Evolutionary conservation across 257 asterid genomes (phyloP), one percentile per base, ranked within the genome.

Genomic region (Gynochthodes officinalis): DNA sequence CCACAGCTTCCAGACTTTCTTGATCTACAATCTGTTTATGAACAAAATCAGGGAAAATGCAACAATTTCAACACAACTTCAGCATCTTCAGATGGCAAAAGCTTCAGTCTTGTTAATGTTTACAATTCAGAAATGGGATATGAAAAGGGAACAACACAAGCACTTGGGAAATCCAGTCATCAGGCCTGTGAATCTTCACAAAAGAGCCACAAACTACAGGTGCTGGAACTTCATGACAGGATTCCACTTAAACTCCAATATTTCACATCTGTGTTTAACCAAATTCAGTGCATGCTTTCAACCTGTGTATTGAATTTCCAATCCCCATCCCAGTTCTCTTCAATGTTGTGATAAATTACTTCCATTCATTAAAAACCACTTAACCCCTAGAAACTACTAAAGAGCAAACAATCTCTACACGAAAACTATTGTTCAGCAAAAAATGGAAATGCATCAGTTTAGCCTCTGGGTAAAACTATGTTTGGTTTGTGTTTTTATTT

Each of bases 1-100:
- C 81, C 68, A 84, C 44, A 0, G 75, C 60, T 74, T 83, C 89
- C 87, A 91, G 70, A 73, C 80, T 85, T 74, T 87, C 91, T 75
- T 91, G 96, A 76, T 87, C 96, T 65, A 93, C 95, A 69, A 91
- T 89, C 98, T 93, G 92, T 74, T 60, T 75, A 46, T 67, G 32
- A 73, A 19, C 7, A 21, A 3, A 63, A 46, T 7, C 48, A 33
- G 44, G 52, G 37, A 28, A 54, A 54, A 21, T 40, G n/a, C 25
- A 40, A 50, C n/a, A 58, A 10, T 27, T 42, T 39, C 4, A 52
- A 44, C 15, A 52, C 64, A 64, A 76, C 35, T 52, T 7, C 3
- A 28, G 13, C 11, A 12, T 52, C 14, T 21, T 76, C n/a, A 73
- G 5, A 37, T 14, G 53, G 33, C 21, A 7, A 37, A 67, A 70